Conservation (phyloP, 768 basidiomycete genomes). For the Pleurotus giganteus region DNA sequence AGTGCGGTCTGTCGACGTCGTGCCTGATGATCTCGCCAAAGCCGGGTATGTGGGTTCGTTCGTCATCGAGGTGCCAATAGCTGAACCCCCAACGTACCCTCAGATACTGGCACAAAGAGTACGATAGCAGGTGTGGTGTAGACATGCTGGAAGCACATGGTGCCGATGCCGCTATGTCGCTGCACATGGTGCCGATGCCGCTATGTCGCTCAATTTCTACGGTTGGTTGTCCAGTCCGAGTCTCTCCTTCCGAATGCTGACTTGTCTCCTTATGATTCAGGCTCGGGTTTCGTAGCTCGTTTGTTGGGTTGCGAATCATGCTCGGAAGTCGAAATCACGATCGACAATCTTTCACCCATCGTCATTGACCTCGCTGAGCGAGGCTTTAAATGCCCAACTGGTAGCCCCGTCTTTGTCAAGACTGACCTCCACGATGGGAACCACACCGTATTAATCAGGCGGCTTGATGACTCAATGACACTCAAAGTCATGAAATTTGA, state of each 20-base stretch:
- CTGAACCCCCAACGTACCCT: too few species aligned
- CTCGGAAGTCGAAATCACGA: not conserved
- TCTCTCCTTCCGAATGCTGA: not conserved
- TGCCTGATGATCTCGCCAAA: too few species aligned
- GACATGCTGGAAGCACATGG: constrained; percentile 4
- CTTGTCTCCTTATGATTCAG: not conserved
- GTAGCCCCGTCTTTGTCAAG: constrained; percentile 1
- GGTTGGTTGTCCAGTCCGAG: not conserved
- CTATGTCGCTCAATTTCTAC: not conserved
- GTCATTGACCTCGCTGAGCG: not conserved
- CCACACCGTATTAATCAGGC: not conserved
- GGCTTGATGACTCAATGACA: not conserved
- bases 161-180: not conserved
- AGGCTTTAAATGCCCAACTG: not conserved
- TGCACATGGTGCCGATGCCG: constrained; percentile 2
- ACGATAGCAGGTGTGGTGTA: not conserved
- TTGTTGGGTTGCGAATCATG: not conserved
- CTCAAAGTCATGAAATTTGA: constrained; percentile 4
- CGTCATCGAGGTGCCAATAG: too few species aligned
- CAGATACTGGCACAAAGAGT: constrained; percentile 6
- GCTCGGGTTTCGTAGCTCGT: not conserved
- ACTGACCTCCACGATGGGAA: not conserved
- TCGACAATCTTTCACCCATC: not conserved
- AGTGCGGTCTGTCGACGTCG: too few species aligned
- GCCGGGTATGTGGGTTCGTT: too few species aligned